Conservation (phyloP, 495 filamentous ascomycete genomes). For the Aspergillus steynii region DNA sequence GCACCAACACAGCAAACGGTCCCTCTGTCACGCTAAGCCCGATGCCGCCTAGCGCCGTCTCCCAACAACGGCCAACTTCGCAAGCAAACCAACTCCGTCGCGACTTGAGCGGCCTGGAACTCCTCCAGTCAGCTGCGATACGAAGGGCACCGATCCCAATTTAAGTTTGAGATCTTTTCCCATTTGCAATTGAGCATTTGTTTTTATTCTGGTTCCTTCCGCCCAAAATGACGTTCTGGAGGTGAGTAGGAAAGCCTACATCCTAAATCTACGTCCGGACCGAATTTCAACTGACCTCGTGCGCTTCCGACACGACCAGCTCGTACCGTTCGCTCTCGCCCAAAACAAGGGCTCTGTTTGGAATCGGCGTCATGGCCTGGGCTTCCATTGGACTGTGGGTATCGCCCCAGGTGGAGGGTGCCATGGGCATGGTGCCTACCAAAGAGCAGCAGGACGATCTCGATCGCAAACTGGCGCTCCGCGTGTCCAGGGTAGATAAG, state of each 20-base stretch:
- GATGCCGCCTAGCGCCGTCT: not conserved
- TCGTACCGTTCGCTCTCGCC: constrained; percentile 61
- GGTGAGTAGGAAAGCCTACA: constrained; percentile 21
- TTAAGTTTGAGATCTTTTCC: not conserved
- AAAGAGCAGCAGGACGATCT: constrained; percentile 61
- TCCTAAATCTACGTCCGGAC: not conserved
- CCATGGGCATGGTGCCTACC: constrained; percentile 61
- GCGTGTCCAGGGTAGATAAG: constrained; percentile 40
- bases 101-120: too few species aligned
- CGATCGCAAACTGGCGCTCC: constrained; percentile 50
- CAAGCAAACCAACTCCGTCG: not conserved
- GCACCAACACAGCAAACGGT: not conserved
- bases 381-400: constrained; percentile 58
- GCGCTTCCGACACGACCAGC: constrained; percentile 28
- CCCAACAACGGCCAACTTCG: not conserved
- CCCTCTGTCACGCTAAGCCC: not conserved
- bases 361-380: constrained; percentile 65
- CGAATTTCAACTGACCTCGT: constrained; percentile 13
- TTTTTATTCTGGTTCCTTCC: not conserved
- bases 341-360: constrained; percentile 63
- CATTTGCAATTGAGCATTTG: not conserved
- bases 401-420: constrained; percentile 61
- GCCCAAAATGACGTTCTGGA: constrained; percentile 37
- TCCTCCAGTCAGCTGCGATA: not conserved
- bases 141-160: not conserved